Conservation (phyloP, 768 basidiomycete genomes). For the Termitomyces sp. region DNA sequence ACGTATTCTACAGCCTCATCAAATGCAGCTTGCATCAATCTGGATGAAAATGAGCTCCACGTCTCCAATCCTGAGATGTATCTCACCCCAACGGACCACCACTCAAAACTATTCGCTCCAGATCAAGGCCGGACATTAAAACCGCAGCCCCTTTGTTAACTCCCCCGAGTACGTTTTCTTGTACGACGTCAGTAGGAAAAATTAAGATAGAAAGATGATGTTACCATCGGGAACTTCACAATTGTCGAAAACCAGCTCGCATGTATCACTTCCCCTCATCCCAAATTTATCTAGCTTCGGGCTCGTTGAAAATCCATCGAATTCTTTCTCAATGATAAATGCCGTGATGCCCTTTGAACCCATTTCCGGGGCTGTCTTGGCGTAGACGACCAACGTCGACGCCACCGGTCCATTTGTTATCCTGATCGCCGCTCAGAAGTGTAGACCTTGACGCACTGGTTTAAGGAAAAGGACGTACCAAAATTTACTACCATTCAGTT, state of each 20-base stretch:
- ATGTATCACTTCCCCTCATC: constrained; percentile 95
- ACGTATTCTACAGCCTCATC: constrained; percentile 85
- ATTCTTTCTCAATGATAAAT: constrained; percentile 82
- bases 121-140: constrained; percentile 91
- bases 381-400: constrained; percentile 89
- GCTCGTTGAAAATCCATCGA: constrained; percentile 81
- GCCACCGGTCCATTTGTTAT: constrained; percentile 94
- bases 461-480: constrained; percentile 50
- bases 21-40: constrained; percentile 91
- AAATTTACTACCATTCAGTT: constrained; percentile 88
- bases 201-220: constrained; percentile 4
- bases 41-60: constrained; percentile 20
- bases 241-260: constrained; percentile 88
- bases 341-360: constrained; percentile 89
- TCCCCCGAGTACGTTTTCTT: constrained; percentile 81
- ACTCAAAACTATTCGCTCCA: constrained; percentile 87
- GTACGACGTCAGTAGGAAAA: constrained; percentile 6
- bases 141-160: constrained; percentile 79
- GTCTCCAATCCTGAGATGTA: constrained; percentile 2
- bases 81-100: constrained; percentile 86
- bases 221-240: constrained; percentile 85
- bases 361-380: constrained; percentile 74
- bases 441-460: not conserved
- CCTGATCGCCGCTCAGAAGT: constrained; percentile 38
- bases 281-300: constrained; percentile 95